Evolutionary conservation across 2,329 filamentous ascomycete species (phyloP).

Genomic region (Colletotrichum liriopes): DNA sequence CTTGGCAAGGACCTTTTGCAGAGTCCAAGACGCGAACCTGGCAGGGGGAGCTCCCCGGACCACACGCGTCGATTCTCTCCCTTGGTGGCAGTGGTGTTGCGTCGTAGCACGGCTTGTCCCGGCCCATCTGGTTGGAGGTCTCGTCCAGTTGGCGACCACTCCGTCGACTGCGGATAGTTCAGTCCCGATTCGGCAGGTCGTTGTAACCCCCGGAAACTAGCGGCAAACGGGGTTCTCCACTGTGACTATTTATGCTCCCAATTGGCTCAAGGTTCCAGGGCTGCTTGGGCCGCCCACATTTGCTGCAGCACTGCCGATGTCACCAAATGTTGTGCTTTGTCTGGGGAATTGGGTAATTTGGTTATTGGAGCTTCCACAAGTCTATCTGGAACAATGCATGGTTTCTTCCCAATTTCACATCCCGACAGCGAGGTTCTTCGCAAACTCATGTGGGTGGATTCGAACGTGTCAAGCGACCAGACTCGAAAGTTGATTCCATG

Average conservation of each 20-base stretch:
- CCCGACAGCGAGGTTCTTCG: too few relatives aligned
- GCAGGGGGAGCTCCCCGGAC: not conserved
- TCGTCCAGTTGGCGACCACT: not conserved
- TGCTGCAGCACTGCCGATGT: not conserved
- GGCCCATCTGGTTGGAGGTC: not conserved
- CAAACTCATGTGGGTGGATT: too few relatives aligned
- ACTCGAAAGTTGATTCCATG: too few relatives aligned
- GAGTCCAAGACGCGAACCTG: slow-evolving; percentile 4
- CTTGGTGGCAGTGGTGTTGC: not conserved
- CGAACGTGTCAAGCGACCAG: too few relatives aligned
- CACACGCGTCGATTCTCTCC: slow-evolving; percentile 8
- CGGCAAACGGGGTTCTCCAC: not conserved
- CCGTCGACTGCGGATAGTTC: slow-evolving; percentile 12
- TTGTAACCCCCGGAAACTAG: slow-evolving; percentile 22
- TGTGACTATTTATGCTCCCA: not conserved
- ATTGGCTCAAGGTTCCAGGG: not conserved
- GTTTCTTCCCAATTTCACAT: too few relatives aligned
- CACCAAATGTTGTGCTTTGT: not conserved
- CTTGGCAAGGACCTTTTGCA: slow-evolving; percentile 26
- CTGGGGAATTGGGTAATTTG: not conserved
- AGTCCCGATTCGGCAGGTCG: slow-evolving; percentile 27
- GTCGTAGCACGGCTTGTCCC: not conserved
- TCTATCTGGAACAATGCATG: too few relatives aligned
- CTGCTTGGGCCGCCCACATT: not conserved
- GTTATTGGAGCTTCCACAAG: too few relatives aligned